Conservation (phyloP, 148 eudicot species). For the Vaccinium macrocarpon region DNA sequence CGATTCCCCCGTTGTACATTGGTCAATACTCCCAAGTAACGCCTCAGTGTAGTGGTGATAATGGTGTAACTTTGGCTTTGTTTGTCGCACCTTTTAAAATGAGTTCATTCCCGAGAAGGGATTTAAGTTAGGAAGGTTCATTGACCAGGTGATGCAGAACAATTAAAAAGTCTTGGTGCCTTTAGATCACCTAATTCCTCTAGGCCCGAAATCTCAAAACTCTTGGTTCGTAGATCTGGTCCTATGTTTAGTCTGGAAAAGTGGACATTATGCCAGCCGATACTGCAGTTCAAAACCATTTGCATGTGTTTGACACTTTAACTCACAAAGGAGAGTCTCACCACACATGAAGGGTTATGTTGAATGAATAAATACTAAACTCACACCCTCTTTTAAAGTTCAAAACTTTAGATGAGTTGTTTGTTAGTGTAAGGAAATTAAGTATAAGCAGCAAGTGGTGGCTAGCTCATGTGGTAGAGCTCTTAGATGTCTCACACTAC, state of each 20-base stretch:
- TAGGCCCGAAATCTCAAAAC: neutral
- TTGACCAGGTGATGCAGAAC: neutral
- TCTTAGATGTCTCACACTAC: too few relatives aligned
- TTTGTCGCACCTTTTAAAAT: neutral
- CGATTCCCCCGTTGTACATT: neutral
- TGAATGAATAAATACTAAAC: neutral
- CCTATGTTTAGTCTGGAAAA: neutral
- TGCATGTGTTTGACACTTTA: neutral
- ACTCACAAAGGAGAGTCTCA: neutral
- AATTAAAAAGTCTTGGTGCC: neutral
- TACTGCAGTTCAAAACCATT: neutral
- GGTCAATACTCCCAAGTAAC: neutral
- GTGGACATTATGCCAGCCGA: neutral
- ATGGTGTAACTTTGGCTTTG: neutral
- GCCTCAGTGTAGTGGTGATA: neutral
- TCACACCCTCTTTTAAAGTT: neutral
- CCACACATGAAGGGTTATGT: neutral
- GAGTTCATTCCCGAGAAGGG: neutral
- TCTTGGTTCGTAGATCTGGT: neutral
- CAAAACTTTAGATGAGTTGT: neutral
- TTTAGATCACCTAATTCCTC: neutral
- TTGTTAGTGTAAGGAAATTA: neutral
- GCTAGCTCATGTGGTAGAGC: too few relatives aligned
- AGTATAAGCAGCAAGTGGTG: neutral
- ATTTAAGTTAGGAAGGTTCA: conserved; percentile 1